These are phyloP conservation scores for Chrysopogon serrulatus DNA, from an alignment of 176 grass and related monocot genomes.

Conservation along the genomic window DNA sequence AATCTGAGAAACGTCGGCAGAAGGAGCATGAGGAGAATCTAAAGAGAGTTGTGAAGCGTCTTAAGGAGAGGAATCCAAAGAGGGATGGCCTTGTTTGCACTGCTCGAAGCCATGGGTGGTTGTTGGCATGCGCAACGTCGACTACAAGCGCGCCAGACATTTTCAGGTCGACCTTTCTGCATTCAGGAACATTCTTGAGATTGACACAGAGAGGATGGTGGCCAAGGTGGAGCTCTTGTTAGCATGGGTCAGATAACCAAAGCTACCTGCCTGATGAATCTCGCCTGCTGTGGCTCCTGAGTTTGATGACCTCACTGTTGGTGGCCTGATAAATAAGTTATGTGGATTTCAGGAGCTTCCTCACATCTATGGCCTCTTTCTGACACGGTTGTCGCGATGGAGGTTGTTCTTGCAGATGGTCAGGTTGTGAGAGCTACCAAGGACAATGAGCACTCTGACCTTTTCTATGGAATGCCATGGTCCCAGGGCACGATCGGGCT, in stretches of 20 bases:
- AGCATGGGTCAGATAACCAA: constrained; percentile 91
- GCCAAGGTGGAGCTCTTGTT: constrained; percentile 79
- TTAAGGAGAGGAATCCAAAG: constrained; percentile 81
- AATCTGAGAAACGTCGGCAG: constrained; percentile 65
- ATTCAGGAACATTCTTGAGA: constrained; percentile 79
- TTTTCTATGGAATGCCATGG: constrained; percentile 94
- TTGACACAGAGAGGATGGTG: constrained; percentile 77
- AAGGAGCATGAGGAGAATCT: constrained; percentile 72
- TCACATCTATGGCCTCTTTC: constrained; percentile 90
- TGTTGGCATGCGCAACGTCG: constrained; percentile 90
- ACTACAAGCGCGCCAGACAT: constrained; percentile 84
- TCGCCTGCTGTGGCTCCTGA: constrained; percentile 72
- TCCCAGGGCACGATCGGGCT: constrained; percentile 90
- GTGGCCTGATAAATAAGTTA: constrained; percentile 89
- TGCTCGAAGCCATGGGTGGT: constrained; percentile 81
- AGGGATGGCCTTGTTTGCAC: constrained; percentile 96
- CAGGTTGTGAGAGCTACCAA: constrained; percentile 76
- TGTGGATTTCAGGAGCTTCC: constrained; percentile 83
- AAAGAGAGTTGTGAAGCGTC: constrained; percentile 67
- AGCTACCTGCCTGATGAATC: constrained; percentile 77
- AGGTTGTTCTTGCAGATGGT: constrained; percentile 85
- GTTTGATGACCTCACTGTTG: constrained; percentile 92
- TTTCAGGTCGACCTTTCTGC: constrained; percentile 93
- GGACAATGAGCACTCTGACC: constrained; percentile 83
- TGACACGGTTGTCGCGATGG: constrained; percentile 72